Conservation (phyloP, 345 rosid genomes). For the Salix arbutifolia region DNA sequence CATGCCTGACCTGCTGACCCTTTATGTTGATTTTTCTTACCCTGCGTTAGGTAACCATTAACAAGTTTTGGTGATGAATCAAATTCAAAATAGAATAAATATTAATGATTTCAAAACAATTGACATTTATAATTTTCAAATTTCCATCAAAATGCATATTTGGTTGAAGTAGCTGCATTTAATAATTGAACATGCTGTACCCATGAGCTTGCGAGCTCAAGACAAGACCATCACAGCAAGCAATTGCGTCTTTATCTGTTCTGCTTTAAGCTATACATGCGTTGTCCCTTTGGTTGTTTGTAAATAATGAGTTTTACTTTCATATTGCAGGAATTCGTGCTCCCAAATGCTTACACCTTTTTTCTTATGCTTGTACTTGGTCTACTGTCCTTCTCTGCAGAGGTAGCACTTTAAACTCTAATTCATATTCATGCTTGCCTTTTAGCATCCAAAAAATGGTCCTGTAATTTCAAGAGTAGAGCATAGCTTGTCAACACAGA, state of each 20-base stretch:
- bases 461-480: neutral
- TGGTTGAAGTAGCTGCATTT: too few species aligned
- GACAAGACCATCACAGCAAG: too few species aligned
- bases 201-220: too few species aligned
- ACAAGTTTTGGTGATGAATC: too few species aligned
- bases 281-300: neutral
- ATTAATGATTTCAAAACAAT: too few species aligned
- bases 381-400: slow-evolving; percentile 64
- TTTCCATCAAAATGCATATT: too few species aligned
- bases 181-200: too few species aligned
- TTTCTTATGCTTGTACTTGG: slow-evolving; percentile 58
- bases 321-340: slow-evolving; percentile 56
- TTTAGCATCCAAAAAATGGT: neutral
- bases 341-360: slow-evolving; percentile 54
- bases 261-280: neutral
- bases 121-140: too few species aligned
- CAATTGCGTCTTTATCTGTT: neutral
- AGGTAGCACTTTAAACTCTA: slow-evolving; percentile 41
- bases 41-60: too few species aligned
- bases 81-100: too few species aligned
- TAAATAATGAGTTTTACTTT: slow-evolving; percentile 9
- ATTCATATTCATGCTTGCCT: neutral
- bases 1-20: too few species aligned
- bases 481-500: neutral
- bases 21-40: too few species aligned